Percentiles rank a stretch among this genome's conserved stretches.
phyloP scores from a whole-genome alignment of 495 filamentous ascomycete genomes.

The Podospora comata region DNA sequence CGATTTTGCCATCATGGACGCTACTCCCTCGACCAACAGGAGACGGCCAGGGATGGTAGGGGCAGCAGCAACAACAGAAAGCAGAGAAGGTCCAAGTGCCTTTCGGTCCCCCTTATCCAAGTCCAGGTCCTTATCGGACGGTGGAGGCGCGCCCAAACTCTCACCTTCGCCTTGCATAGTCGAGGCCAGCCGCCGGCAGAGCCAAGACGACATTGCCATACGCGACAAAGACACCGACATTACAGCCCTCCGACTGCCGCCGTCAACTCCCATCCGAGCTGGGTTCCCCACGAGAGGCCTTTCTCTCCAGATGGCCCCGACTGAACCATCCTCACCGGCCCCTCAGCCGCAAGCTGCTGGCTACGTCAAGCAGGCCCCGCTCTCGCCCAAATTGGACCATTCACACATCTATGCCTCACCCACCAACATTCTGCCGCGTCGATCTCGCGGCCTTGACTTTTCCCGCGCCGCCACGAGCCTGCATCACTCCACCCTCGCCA shows the following conservation, averaged over 20 bases:
- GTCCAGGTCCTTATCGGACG: conserved; percentile 50
- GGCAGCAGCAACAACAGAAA: conserved; percentile 1
- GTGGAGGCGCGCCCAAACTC: conserved; percentile 50
- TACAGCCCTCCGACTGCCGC: conserved; percentile 13
- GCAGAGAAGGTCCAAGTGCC: not conserved
- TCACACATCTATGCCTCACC: conserved; percentile 76
- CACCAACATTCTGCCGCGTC: conserved; percentile 75
- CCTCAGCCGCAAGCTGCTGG: conserved; percentile 36
- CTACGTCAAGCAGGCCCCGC: conserved; percentile 61
- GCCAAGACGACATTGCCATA: conserved; percentile 77
- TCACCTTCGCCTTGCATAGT: conserved; percentile 66
- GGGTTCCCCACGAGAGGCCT: conserved; percentile 58
- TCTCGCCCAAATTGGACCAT: conserved; percentile 82
- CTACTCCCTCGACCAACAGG: not conserved
- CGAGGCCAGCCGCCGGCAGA: conserved; percentile 50
- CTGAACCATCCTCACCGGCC: conserved; percentile 26
- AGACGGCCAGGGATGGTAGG: conserved; percentile 3
- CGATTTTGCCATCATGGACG: conserved; percentile 21
- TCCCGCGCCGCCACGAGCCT: conserved; percentile 91
- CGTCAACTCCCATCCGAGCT: conserved; percentile 56
- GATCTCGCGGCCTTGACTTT: conserved; percentile 85
- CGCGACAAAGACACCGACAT: conserved; percentile 35
- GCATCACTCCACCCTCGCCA: conserved; percentile 90
- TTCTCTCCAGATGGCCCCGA: conserved; percentile 70
- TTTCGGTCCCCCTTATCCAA: conserved; percentile 30